Percentiles rank a stretch among this genome's conserved stretches.
Conservation (phyloP, 2,329 filamentous ascomycete genomes). For the Sporothrix brunneoviolacea region DNA sequence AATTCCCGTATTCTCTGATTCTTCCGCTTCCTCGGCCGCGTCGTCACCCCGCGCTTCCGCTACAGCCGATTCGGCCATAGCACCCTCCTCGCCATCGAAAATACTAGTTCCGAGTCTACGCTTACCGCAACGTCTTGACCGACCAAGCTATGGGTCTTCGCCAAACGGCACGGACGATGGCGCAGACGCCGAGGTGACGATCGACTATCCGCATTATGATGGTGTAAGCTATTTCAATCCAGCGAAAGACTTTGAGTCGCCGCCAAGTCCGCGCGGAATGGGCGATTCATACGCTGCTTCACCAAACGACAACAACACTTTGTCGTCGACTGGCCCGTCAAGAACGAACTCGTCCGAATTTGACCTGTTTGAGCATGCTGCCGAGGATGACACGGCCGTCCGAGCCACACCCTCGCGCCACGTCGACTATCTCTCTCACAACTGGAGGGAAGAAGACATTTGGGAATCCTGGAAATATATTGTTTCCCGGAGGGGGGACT, state of each 20-base stretch:
- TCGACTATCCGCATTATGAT: slow-evolving; percentile 34
- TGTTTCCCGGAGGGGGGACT: slow-evolving; percentile 68
- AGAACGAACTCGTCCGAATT: slow-evolving; percentile 52
- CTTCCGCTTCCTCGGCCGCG: slow-evolving; percentile 46
- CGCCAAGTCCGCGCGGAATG: slow-evolving; percentile 40
- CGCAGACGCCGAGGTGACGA: slow-evolving; percentile 10
- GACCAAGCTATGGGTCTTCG: slow-evolving; percentile 34
- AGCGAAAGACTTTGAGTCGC: slow-evolving; percentile 43
- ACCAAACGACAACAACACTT: slow-evolving; percentile 44
- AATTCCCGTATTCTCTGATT: slow-evolving; percentile 38
- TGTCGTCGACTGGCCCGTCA: slow-evolving; percentile 47
- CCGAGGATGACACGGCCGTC: slow-evolving; percentile 74
- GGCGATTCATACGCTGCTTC: slow-evolving; percentile 47
- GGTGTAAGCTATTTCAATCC: slow-evolving; percentile 39
- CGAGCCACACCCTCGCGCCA: slow-evolving; percentile 71
- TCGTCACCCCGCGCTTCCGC: slow-evolving; percentile 49
- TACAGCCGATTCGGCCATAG: slow-evolving; percentile 46
- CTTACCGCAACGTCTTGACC: slow-evolving; percentile 50
- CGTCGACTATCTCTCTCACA: slow-evolving; percentile 91
- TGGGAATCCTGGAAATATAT: slow-evolving; percentile 97
- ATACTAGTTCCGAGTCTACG: slow-evolving; percentile 55
- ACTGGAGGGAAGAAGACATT: slow-evolving; percentile 93
- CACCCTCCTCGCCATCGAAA: slow-evolving; percentile 53
- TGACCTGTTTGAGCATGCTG: slow-evolving; percentile 45
- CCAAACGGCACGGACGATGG: slow-evolving; percentile 16